Percentiles rank a stretch among this genome's conserved stretches.
Conservation (phyloP, 345 rosid species). For the Aquilaria malaccensis region DNA sequence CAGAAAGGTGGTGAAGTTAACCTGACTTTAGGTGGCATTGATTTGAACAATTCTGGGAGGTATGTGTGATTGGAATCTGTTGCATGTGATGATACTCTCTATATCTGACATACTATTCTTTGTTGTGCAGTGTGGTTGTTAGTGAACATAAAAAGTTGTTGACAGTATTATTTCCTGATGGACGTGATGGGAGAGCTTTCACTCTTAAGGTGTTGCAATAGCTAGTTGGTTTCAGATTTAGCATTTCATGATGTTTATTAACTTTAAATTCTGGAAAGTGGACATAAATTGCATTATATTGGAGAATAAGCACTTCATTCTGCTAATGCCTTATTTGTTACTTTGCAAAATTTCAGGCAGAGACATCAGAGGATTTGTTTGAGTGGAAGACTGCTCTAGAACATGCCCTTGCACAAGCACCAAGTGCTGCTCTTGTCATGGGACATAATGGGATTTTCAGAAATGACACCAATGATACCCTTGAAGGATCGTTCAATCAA, state of each 20-base stretch:
- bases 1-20: slow-evolving; percentile 95
- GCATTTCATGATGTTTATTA: slow-evolving; percentile 4
- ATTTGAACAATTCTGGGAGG: slow-evolving; percentile 98
- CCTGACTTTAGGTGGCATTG: slow-evolving; percentile 93
- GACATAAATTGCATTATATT: background rate
- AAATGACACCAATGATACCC: slow-evolving; percentile 58
- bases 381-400: slow-evolving; percentile 97
- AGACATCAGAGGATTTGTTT: slow-evolving; percentile 83
- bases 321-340: slow-evolving; percentile 7
- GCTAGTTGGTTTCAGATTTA: background rate
- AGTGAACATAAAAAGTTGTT: slow-evolving; percentile 92
- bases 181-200: slow-evolving; percentile 99
- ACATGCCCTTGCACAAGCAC: slow-evolving; percentile 90
- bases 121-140: slow-evolving; percentile 78
- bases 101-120: slow-evolving; percentile 17
- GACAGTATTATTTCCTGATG: slow-evolving; percentile 97
- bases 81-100: slow-evolving; percentile 11
- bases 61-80: slow-evolving; percentile 19
- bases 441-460: slow-evolving; percentile 90
- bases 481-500: slow-evolving; percentile 83
- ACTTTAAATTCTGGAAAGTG: background rate
- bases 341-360: slow-evolving; percentile 51
- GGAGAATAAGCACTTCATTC: slow-evolving; percentile 1
- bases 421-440: slow-evolving; percentile 95
- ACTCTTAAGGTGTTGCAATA: slow-evolving; percentile 75